These are phyloP conservation scores for Vigna hirtella DNA, from an alignment of 306 rosid species.

Conservation along the genomic window DNA sequence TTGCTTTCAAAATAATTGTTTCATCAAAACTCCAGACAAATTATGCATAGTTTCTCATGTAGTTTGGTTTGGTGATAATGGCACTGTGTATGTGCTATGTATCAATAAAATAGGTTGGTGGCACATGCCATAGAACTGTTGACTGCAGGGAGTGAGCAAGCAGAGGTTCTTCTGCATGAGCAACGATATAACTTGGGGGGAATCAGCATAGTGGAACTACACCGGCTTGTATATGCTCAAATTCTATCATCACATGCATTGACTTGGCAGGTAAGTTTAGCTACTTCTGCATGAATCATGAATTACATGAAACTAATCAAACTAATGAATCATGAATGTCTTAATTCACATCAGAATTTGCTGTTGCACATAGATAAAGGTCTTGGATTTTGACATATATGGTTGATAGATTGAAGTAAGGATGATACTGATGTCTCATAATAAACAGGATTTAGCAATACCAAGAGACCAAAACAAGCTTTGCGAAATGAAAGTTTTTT, in stretches of 20 bases:
- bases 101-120: slow-evolving; percentile 80
- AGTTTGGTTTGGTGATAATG: slow-evolving; percentile 33
- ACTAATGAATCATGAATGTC: slow-evolving; percentile 19
- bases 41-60: slow-evolving; percentile 21
- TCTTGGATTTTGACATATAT: slow-evolving; percentile 32
- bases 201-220: slow-evolving; percentile 86
- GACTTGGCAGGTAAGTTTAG: slow-evolving; percentile 92
- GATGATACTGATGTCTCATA: slow-evolving; percentile 15
- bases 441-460: slow-evolving; percentile 20
- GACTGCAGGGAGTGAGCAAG: slow-evolving; percentile 87
- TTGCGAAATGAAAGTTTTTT: background rate
- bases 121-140: slow-evolving; percentile 87
- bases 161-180: slow-evolving; percentile 81
- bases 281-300: slow-evolving; percentile 21
- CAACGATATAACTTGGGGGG: slow-evolving; percentile 81
- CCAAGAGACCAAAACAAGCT: background rate
- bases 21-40: slow-evolving; percentile 17
- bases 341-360: background rate
- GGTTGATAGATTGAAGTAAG: slow-evolving; percentile 22
- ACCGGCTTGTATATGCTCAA: slow-evolving; percentile 92
- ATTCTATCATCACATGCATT: slow-evolving; percentile 83
- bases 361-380: background rate
- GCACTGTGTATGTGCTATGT: slow-evolving; percentile 40
- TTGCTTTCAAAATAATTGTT: slow-evolving; percentile 9
- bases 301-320: background rate